phyloP scores from a whole-genome alignment of 495 filamentous ascomycete genomes.

The Lasiosphaeria miniovina region DNA sequence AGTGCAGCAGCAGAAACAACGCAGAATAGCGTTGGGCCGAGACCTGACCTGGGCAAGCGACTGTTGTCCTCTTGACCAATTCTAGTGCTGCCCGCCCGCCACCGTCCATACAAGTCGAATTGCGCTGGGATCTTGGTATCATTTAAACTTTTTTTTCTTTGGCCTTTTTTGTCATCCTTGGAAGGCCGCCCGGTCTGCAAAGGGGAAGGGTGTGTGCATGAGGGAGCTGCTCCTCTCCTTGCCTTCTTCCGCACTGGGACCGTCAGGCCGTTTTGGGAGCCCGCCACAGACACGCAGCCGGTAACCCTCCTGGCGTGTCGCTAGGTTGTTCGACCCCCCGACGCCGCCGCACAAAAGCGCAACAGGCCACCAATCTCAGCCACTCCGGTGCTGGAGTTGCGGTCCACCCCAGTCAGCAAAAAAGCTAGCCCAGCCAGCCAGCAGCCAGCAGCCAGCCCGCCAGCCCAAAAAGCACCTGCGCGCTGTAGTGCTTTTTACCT shows the following conservation, averaged over 20 bases:
- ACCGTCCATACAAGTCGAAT: no score
- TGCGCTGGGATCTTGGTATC: no score
- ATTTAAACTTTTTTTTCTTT: no score
- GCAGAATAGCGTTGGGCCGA: conserved; percentile 1
- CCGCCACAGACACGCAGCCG: conserved; percentile 1
- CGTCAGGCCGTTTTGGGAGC: background rate
- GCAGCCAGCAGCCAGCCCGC: background rate
- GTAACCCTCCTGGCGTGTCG: background rate
- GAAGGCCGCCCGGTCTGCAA: background rate
- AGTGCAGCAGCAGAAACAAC: background rate
- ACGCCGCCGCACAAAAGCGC: conserved; percentile 18
- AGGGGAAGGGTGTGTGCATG: background rate
- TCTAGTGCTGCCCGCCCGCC: no score
- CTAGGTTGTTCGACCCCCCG: conserved; percentile 12
- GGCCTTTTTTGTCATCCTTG: no score
- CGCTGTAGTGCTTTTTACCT: conserved; percentile 6
- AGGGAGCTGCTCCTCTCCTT: no score
- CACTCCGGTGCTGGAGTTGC: conserved; percentile 1
- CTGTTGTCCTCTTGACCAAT: no score
- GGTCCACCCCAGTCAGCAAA: background rate
- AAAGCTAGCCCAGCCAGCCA: conserved; percentile 5
- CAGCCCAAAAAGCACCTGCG: conserved; percentile 4
- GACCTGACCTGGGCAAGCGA: background rate
- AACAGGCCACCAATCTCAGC: conserved; percentile 24
- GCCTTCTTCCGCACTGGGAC: background rate